Conservation (phyloP, 2,329 filamentous ascomycete genomes). For the Cordyceps sp. region DNA sequence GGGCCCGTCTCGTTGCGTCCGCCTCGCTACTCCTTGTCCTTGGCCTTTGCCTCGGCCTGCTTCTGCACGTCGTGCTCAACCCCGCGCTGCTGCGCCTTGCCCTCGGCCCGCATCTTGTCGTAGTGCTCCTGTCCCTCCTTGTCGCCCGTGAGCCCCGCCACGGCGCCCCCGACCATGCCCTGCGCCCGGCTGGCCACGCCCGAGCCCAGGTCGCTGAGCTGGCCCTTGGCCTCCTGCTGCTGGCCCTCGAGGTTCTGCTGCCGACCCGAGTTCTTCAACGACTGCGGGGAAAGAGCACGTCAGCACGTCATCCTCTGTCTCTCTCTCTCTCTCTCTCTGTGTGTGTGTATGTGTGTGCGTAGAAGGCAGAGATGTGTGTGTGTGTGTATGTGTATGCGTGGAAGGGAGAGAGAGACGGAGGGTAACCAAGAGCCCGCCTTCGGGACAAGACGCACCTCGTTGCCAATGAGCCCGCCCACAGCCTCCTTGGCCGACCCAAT, state of each 20-base stretch:
- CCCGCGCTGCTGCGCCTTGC: slow-evolving; percentile 71
- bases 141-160: slow-evolving; percentile 61
- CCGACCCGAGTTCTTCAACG: slow-evolving; percentile 55
- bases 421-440: too few species aligned
- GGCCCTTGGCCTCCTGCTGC: slow-evolving; percentile 66
- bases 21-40: slow-evolving; percentile 2
- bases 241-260: slow-evolving; percentile 70
- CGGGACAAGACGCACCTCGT: slow-evolving; percentile 37
- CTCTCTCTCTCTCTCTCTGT: too few species aligned
- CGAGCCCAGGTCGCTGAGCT: slow-evolving; percentile 53
- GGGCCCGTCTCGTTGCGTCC: too few species aligned
- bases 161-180: slow-evolving; percentile 54
- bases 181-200: slow-evolving; percentile 52
- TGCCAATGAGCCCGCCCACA: slow-evolving; percentile 58
- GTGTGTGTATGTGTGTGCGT: too few species aligned
- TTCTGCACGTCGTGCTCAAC: slow-evolving; percentile 70
- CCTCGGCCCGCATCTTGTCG: slow-evolving; percentile 56
- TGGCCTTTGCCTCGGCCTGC: slow-evolving; percentile 40
- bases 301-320: too few species aligned
- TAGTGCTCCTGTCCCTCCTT: slow-evolving; percentile 45
- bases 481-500: slow-evolving; percentile 74
- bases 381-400: too few species aligned
- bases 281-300: slow-evolving; percentile 16
- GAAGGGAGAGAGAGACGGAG: too few species aligned
- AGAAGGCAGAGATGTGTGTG: too few species aligned